These are phyloP conservation scores for Lipomyces anomalus DNA, from an alignment of 805 yeast genomes.

Conservation along the genomic window DNA sequence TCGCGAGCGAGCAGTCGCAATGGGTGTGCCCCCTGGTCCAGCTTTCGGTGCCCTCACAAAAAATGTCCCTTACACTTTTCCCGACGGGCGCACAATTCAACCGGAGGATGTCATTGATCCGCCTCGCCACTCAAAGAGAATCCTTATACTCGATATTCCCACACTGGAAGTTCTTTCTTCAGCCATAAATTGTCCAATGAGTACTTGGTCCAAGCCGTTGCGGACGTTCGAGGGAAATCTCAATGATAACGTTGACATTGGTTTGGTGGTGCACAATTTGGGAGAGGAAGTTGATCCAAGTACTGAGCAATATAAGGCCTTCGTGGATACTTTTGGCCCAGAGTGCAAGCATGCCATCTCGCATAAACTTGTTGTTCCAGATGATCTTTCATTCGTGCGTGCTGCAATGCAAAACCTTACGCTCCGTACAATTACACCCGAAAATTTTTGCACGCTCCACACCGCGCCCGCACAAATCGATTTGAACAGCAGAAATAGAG, in stretches of 20 bases:
- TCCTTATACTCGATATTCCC: conserved; percentile 73
- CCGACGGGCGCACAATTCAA: conserved; percentile 50
- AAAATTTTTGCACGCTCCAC: conserved; percentile 26
- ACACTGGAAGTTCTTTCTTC: conserved; percentile 39
- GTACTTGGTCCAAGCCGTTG: neutral
- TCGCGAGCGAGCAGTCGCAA: conserved; percentile 53
- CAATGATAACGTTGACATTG: conserved; percentile 19
- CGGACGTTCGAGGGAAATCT: neutral
- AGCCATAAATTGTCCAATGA: neutral
- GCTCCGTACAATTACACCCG: conserved; percentile 30
- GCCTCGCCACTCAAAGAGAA: conserved; percentile 50
- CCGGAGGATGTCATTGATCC: conserved; percentile 73
- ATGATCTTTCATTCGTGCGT: conserved; percentile 53
- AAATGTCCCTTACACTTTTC: conserved; percentile 53
- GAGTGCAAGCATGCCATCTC: conserved; percentile 56
- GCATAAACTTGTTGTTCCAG: conserved; percentile 60
- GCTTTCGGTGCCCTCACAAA: conserved; percentile 53
- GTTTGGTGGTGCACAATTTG: conserved; percentile 68
- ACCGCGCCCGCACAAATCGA: conserved; percentile 12
- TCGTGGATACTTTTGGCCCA: conserved; percentile 45
- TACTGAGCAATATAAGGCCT: conserved; percentile 41
- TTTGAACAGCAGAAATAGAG: neutral
- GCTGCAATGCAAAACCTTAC: conserved; percentile 39
- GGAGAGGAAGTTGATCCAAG: conserved; percentile 54
- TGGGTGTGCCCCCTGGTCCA: conserved; percentile 66